Base-by-base conservation (phyloP, 805 yeast species). In the Starmera caribaea region DNA sequence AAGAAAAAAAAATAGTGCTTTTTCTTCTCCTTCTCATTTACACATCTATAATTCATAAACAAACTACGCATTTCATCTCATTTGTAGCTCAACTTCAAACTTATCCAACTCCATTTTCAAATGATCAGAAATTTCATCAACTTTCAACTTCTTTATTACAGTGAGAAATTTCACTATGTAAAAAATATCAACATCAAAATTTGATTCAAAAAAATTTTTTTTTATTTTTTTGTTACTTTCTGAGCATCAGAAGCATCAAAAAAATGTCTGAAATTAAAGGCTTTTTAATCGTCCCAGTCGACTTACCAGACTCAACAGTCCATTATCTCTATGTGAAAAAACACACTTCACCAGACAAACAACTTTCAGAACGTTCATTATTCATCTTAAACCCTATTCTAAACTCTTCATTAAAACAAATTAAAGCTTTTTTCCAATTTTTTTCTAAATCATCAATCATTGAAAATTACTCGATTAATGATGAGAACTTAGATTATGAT, bases 331-430 rank as follows among this genome's bases (percentile, higher is more conserved):
- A 69, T 51, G 60, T 74, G 49, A 82, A 81, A 58, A 83, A 79
- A 51, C 94, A 84, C 54, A 59, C 62, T 17, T 62, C 71, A 17
- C 54, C 59, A 33, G 63, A 64, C 38, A 66, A 63, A 29, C 59
- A 64, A 3, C 70, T 71, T 29, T 58, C 69, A 16, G 71, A 72
- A 38, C 66, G 83, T 38, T 70, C 83, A 26, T 58, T 89, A n/a
- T 89, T 89, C 60, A 56, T 81, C 6, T 76, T 82, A 42, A 88
- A 89, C 54, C 61, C 87, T 32, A 96, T 97, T 2, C 61, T 80
- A 16, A 69, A 72, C 41, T 69, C 87, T 7, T 66, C 69, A 17
- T 51, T 74, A 13, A 66, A 69, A 34, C 63, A 65, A 30, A 54
- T 87, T 36, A 80, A 76, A 51, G 68, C 65, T 41, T 69, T 78